These are phyloP conservation scores for Leccinellum rugosiceps DNA, from an alignment of 768 basidiomycete genomes.

Conservation along the genomic window DNA sequence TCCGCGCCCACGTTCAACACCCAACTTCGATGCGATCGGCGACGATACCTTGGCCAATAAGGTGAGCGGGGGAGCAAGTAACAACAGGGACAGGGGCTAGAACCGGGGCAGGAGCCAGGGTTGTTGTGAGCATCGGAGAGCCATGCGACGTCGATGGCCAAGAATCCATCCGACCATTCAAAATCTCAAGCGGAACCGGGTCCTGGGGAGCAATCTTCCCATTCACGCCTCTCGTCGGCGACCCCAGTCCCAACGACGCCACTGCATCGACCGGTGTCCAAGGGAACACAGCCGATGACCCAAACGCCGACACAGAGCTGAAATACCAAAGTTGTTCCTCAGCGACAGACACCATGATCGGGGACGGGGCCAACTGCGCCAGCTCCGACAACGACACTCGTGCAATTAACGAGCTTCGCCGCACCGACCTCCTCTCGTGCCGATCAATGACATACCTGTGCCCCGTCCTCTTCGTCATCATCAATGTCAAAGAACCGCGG, in stretches of 20 bases:
- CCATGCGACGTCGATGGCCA: conserved; percentile 35
- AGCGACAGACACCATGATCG: conserved; percentile 17
- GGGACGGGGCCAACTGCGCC: conserved; percentile 15
- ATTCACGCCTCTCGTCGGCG: conserved; percentile 35
- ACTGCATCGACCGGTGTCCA: conserved; percentile 13
- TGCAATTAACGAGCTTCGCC: not conserved
- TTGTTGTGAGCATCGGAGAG: conserved; percentile 18
- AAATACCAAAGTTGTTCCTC: conserved; percentile 24
- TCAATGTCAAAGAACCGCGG: conserved; percentile 49
- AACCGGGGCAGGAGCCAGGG: conserved; percentile 2
- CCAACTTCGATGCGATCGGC: conserved; percentile 62
- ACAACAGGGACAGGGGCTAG: not conserved
- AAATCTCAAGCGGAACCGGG: conserved; percentile 63
- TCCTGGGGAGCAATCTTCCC: conserved; percentile 56
- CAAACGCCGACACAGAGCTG: conserved; percentile 12
- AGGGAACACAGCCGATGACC: conserved; percentile 14
- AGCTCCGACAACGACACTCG: not conserved
- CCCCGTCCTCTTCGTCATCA: conserved; percentile 40
- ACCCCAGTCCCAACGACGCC: conserved; percentile 12
- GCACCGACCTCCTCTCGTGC: conserved; percentile 29
- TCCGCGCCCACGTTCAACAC: conserved; percentile 60
- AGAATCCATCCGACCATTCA: conserved; percentile 52
- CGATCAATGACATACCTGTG: conserved; percentile 32
- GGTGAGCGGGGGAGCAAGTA: conserved; percentile 5
- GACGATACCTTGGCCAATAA: conserved; percentile 36